Conservation (phyloP, 2,329 filamentous ascomycete genomes). For the Fusarium avenaceum region DNA sequence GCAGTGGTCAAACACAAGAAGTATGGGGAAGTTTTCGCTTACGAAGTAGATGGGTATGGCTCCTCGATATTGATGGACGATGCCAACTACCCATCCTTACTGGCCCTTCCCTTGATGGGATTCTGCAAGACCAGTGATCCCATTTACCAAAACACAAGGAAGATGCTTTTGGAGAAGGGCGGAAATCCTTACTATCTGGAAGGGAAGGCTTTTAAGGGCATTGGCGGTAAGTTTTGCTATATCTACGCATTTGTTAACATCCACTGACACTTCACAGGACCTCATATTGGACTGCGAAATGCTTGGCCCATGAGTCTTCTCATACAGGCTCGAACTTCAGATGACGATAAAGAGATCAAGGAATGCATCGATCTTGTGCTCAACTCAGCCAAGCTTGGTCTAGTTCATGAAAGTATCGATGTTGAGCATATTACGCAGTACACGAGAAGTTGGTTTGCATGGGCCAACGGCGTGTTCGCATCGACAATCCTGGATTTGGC, state of each 20-base stretch:
- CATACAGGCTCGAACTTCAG: constrained; percentile 89
- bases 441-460: constrained; percentile 95
- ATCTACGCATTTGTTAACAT: background rate
- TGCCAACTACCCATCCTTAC: constrained; percentile 85
- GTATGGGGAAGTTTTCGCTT: constrained; percentile 85
- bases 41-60: constrained; percentile 89
- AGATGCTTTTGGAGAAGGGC: constrained; percentile 76
- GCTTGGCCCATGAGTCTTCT: constrained; percentile 98
- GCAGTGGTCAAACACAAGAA: constrained; percentile 82
- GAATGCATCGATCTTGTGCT: constrained; percentile 81
- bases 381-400: constrained; percentile 78
- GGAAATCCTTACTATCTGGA: constrained; percentile 92
- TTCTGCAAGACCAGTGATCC: constrained; percentile 75
- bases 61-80: constrained; percentile 89
- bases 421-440: constrained; percentile 77
- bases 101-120: constrained; percentile 83
- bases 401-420: constrained; percentile 93
- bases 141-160: constrained; percentile 89
- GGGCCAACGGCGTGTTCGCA: constrained; percentile 97
- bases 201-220: constrained; percentile 83
- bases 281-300: constrained; percentile 84
- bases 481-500: constrained; percentile 92
- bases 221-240: constrained; percentile 74
- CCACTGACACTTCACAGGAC: constrained; percentile 56
- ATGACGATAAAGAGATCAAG: constrained; percentile 85